Evolutionary conservation across 164 flowering plant species (phyloP).

Genomic region (Piper longum): DNA sequence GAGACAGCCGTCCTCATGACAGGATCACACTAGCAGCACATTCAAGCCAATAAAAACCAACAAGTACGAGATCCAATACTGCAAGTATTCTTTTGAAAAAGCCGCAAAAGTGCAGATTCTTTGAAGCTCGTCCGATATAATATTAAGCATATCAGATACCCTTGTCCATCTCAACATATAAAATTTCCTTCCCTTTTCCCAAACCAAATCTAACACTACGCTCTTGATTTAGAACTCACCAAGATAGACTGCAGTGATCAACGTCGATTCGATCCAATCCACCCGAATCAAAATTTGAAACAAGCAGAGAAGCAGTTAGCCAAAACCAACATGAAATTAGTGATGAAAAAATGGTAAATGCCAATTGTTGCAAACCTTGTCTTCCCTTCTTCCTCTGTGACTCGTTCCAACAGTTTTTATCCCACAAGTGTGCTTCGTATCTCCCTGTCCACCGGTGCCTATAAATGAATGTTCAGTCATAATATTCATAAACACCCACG

Average conservation of each 20-base stretch:
- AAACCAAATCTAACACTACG: neutral
- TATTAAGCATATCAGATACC: neutral
- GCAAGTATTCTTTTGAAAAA: slow-evolving; percentile 2
- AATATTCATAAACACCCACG: neutral
- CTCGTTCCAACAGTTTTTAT: slow-evolving; percentile 86
- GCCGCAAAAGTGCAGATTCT: slow-evolving; percentile 1
- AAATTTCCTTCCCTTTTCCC: neutral
- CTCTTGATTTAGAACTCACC: slow-evolving; percentile 29
- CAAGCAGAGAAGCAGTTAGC: slow-evolving; percentile 24
- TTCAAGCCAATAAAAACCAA: neutral
- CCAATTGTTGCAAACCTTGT: slow-evolving; percentile 40
- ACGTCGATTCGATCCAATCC: slow-evolving; percentile 40
- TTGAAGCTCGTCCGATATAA: neutral
- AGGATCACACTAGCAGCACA: slow-evolving; percentile 1
- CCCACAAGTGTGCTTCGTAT: slow-evolving; percentile 97
- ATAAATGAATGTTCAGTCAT: slow-evolving; percentile 1
- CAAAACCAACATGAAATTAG: neutral
- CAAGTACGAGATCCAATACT: slow-evolving; percentile 1
- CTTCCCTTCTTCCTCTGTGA: slow-evolving; percentile 84
- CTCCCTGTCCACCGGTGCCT: slow-evolving; percentile 95
- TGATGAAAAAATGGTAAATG: neutral
- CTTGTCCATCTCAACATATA: neutral
- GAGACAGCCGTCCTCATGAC: neutral
- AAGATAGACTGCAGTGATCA: slow-evolving; percentile 58
- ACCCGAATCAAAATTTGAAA: slow-evolving; percentile 7